These are phyloP conservation scores for Cryptococcus maquisensis DNA, from an alignment of 1,284 basidiomycete species.

Conservation along the genomic window DNA sequence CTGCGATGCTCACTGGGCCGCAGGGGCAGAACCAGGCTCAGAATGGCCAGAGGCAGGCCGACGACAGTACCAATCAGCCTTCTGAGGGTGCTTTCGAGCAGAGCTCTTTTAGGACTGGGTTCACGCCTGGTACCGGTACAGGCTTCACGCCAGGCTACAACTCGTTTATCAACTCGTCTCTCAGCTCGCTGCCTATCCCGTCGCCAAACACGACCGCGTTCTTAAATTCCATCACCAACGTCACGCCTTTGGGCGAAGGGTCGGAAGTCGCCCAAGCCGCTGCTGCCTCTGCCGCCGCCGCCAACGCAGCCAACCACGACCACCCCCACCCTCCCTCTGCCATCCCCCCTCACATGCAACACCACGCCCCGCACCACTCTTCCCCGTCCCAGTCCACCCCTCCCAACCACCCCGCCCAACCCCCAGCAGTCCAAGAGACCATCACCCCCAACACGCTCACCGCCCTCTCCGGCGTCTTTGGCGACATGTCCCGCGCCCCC, in stretches of 20 bases:
- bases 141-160: constrained; percentile 69
- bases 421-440: constrained; percentile 52
- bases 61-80: constrained; percentile 11
- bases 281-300: background rate
- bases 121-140: constrained; percentile 63
- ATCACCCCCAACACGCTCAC: constrained; percentile 89
- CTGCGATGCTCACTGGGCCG: constrained; percentile 91
- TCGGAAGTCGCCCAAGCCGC: constrained; percentile 16
- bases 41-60: background rate
- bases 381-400: constrained; percentile 5
- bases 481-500: constrained; percentile 37
- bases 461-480: constrained; percentile 70
- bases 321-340: constrained; percentile 28
- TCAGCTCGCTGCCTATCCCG: constrained; percentile 60
- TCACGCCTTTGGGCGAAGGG: constrained; percentile 51
- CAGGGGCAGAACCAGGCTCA: constrained; percentile 45
- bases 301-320: background rate
- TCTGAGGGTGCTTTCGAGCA: constrained; percentile 64
- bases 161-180: constrained; percentile 38
- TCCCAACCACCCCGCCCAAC: constrained; percentile 17
- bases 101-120: constrained; percentile 58
- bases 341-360: constrained; percentile 32
- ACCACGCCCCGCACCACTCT: constrained; percentile 24
- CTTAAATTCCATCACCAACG: constrained; percentile 81
- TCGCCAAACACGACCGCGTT: constrained; percentile 90